Conservation (phyloP, 2,329 filamentous ascomycete species). For the Phaeomoniella chlamydospora region DNA sequence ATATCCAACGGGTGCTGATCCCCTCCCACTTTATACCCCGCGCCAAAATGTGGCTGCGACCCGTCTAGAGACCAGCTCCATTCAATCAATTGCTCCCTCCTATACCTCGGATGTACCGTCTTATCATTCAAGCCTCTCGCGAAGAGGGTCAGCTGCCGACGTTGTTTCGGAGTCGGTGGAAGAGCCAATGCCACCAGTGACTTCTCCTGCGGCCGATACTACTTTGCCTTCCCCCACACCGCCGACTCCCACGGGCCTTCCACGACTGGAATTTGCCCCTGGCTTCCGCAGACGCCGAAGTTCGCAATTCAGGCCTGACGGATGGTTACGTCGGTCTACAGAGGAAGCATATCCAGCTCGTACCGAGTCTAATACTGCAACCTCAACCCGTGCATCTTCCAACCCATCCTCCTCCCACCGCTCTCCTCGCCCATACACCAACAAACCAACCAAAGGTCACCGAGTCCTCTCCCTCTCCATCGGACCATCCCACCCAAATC, state of each 20-base stretch:
- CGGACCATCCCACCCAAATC: constrained; percentile 32
- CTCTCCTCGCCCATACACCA: constrained; percentile 5
- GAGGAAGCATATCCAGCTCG: constrained; percentile 8
- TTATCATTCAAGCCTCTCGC: constrained; percentile 41
- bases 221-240: constrained; percentile 5
- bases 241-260: background rate
- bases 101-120: constrained; percentile 53
- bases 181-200: constrained; percentile 11
- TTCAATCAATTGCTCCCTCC: constrained; percentile 53
- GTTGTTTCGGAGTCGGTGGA: constrained; percentile 1
- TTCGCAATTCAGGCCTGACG: too few relatives aligned
- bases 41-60: constrained; percentile 1
- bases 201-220: constrained; percentile 14
- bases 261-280: background rate
- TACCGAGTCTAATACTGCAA: constrained; percentile 6
- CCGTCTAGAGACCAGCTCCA: constrained; percentile 55
- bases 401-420: background rate
- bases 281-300: background rate
- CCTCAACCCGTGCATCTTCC: background rate
- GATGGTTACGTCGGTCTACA: too few relatives aligned
- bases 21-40: constrained; percentile 16
- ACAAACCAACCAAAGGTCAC: constrained; percentile 4
- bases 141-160: constrained; percentile 29
- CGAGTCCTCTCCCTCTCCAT: background rate
- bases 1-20: constrained; percentile 8